Evolutionary conservation across 768 basidiomycete genomes (phyloP).

Genomic region (Hysterangium stoloniferum): DNA sequence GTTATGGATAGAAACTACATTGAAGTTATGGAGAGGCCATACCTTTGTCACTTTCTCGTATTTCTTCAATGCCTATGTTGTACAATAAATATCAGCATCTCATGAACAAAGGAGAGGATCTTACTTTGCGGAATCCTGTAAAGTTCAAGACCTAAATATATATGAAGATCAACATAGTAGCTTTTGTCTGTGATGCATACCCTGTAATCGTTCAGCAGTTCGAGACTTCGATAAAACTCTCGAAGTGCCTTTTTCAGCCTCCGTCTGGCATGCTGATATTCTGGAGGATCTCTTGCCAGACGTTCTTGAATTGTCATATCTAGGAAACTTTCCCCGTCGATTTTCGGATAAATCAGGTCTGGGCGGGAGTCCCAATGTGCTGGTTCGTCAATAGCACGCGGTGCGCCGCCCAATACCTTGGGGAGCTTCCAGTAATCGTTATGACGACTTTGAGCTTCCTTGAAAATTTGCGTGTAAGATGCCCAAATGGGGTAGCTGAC

Average conservation of each 20-base stretch:
- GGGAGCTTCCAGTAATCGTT: conserved; percentile 5
- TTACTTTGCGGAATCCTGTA: conserved; percentile 73
- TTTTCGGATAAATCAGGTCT: too few relatives aligned
- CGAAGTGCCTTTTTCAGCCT: conserved; percentile 75
- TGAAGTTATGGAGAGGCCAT: conserved; percentile 6
- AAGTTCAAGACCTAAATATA: conserved; percentile 68
- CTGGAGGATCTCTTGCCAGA: conserved; percentile 52
- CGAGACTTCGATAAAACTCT: conserved; percentile 79
- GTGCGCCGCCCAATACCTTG: neutral
- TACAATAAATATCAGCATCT: neutral
- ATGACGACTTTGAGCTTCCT: neutral
- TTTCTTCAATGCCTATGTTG: conserved; percentile 71
- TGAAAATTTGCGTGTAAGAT: neutral
- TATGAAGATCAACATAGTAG: conserved; percentile 10
- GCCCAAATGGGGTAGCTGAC: neutral
- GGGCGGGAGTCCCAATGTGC: too few relatives aligned
- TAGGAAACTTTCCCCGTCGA: too few relatives aligned
- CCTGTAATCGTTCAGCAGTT: conserved; percentile 83
- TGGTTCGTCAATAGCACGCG: neutral
- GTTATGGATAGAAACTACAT: too few relatives aligned
- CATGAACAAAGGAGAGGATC: neutral
- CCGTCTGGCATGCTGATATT: conserved; percentile 79
- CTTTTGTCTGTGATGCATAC: conserved; percentile 33
- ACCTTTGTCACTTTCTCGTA: conserved; percentile 76
- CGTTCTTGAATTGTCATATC: too few relatives aligned